These are phyloP conservation scores for Naganishia liquefaciens DNA, from an alignment of 1,284 basidiomycete species.

Conservation along the genomic window DNA sequence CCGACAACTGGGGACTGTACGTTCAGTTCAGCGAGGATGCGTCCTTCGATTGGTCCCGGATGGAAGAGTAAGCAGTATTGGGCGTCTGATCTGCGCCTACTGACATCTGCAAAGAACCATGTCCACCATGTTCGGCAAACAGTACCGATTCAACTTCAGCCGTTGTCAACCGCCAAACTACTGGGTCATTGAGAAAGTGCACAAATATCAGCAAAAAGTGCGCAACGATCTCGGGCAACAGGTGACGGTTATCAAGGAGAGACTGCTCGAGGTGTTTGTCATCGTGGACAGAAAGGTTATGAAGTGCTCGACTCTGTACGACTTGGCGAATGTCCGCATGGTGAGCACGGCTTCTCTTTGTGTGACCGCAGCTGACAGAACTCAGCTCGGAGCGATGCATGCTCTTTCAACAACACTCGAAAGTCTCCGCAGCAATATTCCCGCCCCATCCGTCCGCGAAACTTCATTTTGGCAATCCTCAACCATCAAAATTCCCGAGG, in stretches of 20 bases:
- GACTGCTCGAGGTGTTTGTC: conserved; percentile 23
- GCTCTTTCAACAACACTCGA: conserved; percentile 20
- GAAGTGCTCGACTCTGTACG: conserved; percentile 30
- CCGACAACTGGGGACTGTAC: conserved; percentile 29
- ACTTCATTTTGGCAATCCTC: conserved; percentile 29
- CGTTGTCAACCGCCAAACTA: conserved; percentile 25
- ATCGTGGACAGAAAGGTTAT: conserved; percentile 21
- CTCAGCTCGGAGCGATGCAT: conserved; percentile 27
- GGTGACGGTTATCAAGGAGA: conserved; percentile 6
- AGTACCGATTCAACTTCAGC: conserved; percentile 20
- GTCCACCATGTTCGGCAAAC: conserved; percentile 27
- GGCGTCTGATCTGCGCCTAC: background rate
- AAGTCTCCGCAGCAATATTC: conserved; percentile 11
- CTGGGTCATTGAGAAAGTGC: conserved; percentile 29
- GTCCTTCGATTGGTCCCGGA: conserved; percentile 23
- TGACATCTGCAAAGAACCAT: background rate
- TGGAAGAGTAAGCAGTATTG: conserved; percentile 21
- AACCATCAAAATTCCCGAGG: conserved; percentile 24
- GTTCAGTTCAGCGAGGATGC: conserved; percentile 32
- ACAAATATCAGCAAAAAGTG: conserved; percentile 26
- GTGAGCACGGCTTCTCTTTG: background rate
- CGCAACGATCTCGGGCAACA: conserved; percentile 11
- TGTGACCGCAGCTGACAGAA: background rate
- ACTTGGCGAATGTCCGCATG: conserved; percentile 24
- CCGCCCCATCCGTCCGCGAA: conserved; percentile 20